Conservation (phyloP, 129 eudicot genomes). For the Flaveria linearis region DNA sequence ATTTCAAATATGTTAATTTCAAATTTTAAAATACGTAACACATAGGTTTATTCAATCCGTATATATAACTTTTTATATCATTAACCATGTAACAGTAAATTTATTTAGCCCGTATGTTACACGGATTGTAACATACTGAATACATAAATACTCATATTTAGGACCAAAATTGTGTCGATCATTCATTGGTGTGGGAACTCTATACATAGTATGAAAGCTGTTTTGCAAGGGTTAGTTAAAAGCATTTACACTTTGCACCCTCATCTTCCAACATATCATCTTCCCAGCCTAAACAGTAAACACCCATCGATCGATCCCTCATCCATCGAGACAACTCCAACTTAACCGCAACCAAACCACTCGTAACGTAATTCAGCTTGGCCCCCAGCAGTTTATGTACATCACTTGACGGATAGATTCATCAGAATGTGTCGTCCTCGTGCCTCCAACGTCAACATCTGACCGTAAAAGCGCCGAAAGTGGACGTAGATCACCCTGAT, state of each 20-base stretch:
- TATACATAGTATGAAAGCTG: background rate
- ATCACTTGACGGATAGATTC: conserved; percentile 36
- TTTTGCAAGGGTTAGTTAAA: background rate
- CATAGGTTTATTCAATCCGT: no score
- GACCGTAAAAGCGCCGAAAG: background rate
- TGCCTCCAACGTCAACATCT: background rate
- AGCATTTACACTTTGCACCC: conserved; percentile 17
- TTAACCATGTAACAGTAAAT: no score
- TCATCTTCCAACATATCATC: background rate
- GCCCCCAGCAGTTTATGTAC: conserved; percentile 40
- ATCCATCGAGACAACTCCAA: no score
- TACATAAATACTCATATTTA: no score
- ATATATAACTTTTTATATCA: no score
- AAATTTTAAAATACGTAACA: no score
- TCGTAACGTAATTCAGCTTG: background rate
- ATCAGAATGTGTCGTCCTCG: conserved; percentile 15
- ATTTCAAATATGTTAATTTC: no score
- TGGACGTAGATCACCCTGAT: conserved; percentile 21
- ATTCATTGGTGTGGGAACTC: background rate
- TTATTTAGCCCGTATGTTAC: no score
- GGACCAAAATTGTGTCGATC: no score
- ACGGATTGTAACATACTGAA: no score
- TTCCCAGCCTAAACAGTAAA: background rate
- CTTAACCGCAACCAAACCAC: background rate
- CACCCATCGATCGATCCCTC: no score